Base-by-base conservation (phyloP, 768 basidiomycete species). In the Rhodotorula toruloides region DNA sequence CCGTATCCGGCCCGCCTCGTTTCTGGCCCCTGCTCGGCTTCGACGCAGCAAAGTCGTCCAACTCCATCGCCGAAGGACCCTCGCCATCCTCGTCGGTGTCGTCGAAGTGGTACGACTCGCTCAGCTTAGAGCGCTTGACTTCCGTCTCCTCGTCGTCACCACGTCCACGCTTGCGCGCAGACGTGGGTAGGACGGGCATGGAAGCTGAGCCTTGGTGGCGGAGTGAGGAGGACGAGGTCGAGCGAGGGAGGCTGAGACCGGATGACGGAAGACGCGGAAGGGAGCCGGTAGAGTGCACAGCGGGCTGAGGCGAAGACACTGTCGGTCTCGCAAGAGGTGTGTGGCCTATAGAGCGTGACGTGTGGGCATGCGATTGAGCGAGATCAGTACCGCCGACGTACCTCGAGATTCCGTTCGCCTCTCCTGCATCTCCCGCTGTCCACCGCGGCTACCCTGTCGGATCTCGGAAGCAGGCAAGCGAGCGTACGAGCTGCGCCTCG, bases 41-140 rank as follows among this genome's bases (percentile, higher is more conserved):
- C 21, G 42, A 10, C 5, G 29, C 36, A 2, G 36, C 46, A 12
- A 39, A 10, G n/a, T 46, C 34, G 21, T 60, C 59, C 31, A 61
- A 44, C 52, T 61, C 52, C 60, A 61, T 61, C 49, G 59, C 17
- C 31, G n/a, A n/a, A n/a, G n/a, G n/a, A n/a, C 27, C 49, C 25
- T n/a, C 40, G 17, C 40, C 46, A 11, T 34, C 43, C 10, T 36
- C 58, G 29, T 17, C 40, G 6, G 9, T 42, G 10, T 54, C 37
- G 36, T n/a, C 50, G 31, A 32, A 43, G 32, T 46, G 32, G n/a
- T 19, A 44, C 17, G 22, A 32, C n/a, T 46, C 32, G 32, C 31
- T n/a, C 4, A 61, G n/a, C 42, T 22, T 34, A 2, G 52, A 46
- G 14, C 60, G 50, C 43, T 61, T 61, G 31, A 29, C 27, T 22